Base-by-base conservation (phyloP, 805 yeast species). In the Isabelozyma heimii region DNA sequence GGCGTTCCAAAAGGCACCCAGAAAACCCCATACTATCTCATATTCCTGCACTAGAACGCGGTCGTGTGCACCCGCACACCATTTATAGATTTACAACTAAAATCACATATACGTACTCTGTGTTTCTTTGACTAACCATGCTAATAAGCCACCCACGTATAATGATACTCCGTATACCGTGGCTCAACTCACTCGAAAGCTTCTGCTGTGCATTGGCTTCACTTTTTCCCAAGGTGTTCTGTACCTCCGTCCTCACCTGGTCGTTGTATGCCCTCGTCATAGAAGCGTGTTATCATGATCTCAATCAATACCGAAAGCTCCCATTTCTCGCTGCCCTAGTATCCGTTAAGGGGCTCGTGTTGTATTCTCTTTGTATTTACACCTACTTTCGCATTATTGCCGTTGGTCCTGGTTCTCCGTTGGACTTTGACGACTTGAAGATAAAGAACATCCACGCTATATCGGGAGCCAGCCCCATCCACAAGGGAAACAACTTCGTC, bases 371-470 rank as follows among this genome's bases (percentile, higher is more conserved):
- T 13, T 70, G 76, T 16, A 42, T 84, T 4, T 73, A 73, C 53
- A 69, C 86, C 1, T 86, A 86, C 59, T 80, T 68, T 60, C 64
- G 69, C 52, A 79, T 84, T 3, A 71, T 84, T 1, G n/a, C 33
- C 0, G 65, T 66, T 1, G 90, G 90, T 0, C 77, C 87, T 0
- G 92, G 92, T 0, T 80, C 85, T 14, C 90, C 92, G 0, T 51
- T 70, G 15, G 89, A 85, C 52, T 83, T 71, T 53, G 66, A 71
- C 0, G 78, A 72, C 39, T 62, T 86, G 28, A 55, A 57, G 14
- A 63, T 76, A 35, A 37, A 45, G 14, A 50, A 61, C 41, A 40
- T 56, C 10, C 14, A 9, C 12, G 20, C 43, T 7, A 9, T 40
- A 9, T 8, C 26, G 16, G 43, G 24, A 20, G 14, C 17, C 12